A percentile compares a stretch with the other conserved stretches of the same genome.
These are phyloP conservation scores for Saccharomycopsis sp. DNA, from an alignment of 805 yeast genomes.

Conservation along the genomic window DNA sequence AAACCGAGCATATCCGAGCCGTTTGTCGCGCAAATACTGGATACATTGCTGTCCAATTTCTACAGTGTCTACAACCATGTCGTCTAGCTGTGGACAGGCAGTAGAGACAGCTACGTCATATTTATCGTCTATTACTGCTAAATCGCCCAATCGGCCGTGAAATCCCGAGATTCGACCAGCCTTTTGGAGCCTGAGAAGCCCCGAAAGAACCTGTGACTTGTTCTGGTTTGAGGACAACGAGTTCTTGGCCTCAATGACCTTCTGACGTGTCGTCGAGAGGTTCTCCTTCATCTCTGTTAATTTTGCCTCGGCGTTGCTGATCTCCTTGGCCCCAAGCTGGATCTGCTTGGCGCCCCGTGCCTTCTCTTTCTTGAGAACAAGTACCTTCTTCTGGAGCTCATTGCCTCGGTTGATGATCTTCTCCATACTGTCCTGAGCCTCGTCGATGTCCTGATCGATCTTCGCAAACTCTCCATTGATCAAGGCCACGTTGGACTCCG, in stretches of 20 bases:
- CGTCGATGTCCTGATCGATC: slow-evolving; percentile 38
- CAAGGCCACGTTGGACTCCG: slow-evolving; percentile 58
- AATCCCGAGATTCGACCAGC: slow-evolving; percentile 83
- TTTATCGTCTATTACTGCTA: slow-evolving; percentile 83
- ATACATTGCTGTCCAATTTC: slow-evolving; percentile 72
- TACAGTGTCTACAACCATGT: slow-evolving; percentile 82
- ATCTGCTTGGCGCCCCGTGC: slow-evolving; percentile 48
- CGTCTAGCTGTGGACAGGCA: slow-evolving; percentile 86
- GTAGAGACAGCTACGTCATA: slow-evolving; percentile 94
- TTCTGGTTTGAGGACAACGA: slow-evolving; percentile 53
- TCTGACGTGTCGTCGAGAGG: slow-evolving; percentile 50
- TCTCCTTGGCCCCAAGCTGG: slow-evolving; percentile 50
- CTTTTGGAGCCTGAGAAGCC: slow-evolving; percentile 60
- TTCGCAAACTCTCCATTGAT: slow-evolving; percentile 41
- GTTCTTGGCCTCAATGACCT: slow-evolving; percentile 58
- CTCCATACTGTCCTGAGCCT: slow-evolving; percentile 38
- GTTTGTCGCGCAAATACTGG: slow-evolving; percentile 72
- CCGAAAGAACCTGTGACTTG: slow-evolving; percentile 65
- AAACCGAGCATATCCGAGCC: slow-evolving; percentile 84
- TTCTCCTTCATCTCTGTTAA: slow-evolving; percentile 50
- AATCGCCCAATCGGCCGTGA: slow-evolving; percentile 84
- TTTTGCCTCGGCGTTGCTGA: slow-evolving; percentile 40
- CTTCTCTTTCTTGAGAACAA: slow-evolving; percentile 42
- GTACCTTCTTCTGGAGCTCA: slow-evolving; percentile 41
- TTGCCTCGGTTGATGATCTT: slow-evolving; percentile 43